phyloP scores from a whole-genome alignment of 106 monocot genomes.

The Vanilla planifolia region DNA sequence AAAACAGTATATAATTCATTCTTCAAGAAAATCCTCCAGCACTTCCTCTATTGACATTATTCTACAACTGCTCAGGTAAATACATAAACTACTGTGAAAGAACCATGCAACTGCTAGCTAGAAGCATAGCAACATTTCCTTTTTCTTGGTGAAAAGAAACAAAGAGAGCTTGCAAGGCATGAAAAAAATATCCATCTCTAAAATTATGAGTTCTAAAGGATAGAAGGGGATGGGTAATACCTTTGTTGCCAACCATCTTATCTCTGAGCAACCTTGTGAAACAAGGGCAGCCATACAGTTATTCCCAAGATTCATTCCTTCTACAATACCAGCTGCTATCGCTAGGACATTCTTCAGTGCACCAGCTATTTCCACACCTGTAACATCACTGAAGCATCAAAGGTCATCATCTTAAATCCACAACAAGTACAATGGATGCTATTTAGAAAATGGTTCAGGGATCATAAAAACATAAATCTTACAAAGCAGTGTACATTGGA shows the following conservation, averaged over 20 bases:
- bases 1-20: not conserved
- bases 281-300: constrained; percentile 99
- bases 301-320: constrained; percentile 96
- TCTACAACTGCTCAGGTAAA: not conserved
- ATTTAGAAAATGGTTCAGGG: too few relatives aligned
- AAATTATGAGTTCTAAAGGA: not conserved
- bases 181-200: not conserved
- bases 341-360: constrained; percentile 96
- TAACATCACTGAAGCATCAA: constrained; percentile 80
- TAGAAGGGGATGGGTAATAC: constrained; percentile 11
- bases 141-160: not conserved
- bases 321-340: constrained; percentile 95
- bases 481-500: too few relatives aligned
- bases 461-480: too few relatives aligned
- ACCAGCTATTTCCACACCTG: constrained; percentile 91
- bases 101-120: not conserved
- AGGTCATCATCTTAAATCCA: constrained; percentile 17
- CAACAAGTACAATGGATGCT: too few relatives aligned
- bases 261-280: constrained; percentile 97
- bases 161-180: not conserved
- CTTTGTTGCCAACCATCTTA: constrained; percentile 89
- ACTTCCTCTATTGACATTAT: not conserved
- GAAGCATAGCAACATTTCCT: not conserved
- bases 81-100: not conserved
- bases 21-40: not conserved